Evolutionary conservation across 2,329 filamentous ascomycete genomes (phyloP).

Genomic region (Neophaeococcomyces mojaviensis): DNA sequence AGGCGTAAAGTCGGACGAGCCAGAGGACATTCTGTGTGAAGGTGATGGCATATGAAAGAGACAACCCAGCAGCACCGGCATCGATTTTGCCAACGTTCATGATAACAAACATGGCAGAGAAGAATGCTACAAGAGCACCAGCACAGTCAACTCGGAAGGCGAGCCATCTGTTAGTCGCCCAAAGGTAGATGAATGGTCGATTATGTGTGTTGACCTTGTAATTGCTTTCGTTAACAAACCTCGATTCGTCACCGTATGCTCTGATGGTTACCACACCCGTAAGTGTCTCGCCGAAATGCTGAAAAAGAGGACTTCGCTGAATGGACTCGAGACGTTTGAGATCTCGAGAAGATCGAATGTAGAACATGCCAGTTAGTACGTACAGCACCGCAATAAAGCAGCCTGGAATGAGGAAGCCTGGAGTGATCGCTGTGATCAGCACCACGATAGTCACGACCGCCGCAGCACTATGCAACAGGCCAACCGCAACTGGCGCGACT

Average conservation of each 20-base stretch:
- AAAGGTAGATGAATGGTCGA: slow-evolving; percentile 90
- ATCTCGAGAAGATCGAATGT: slow-evolving; percentile 86
- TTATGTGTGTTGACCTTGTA: slow-evolving; percentile 81
- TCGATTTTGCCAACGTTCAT: slow-evolving; percentile 75
- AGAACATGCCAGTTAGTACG: slow-evolving; percentile 74
- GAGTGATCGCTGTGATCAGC: slow-evolving; percentile 81
- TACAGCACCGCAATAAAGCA: slow-evolving; percentile 79
- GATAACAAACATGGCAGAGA: slow-evolving; percentile 85
- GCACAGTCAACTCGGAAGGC: slow-evolving; percentile 84
- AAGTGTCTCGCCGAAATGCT: slow-evolving; percentile 94
- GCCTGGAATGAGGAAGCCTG: slow-evolving; percentile 79
- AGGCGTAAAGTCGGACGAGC: slow-evolving; percentile 87
- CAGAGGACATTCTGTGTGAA: slow-evolving; percentile 96
- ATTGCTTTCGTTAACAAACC: slow-evolving; percentile 90
- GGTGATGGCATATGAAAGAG: slow-evolving; percentile 88
- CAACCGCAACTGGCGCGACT: slow-evolving; percentile 83
- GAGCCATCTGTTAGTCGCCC: slow-evolving; percentile 95
- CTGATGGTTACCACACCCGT: slow-evolving; percentile 94
- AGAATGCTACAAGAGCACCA: slow-evolving; percentile 87
- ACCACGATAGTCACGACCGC: slow-evolving; percentile 76
- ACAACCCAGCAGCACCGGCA: slow-evolving; percentile 84
- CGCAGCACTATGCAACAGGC: slow-evolving; percentile 58
- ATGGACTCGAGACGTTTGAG: slow-evolving; percentile 92
- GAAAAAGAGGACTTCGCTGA: slow-evolving; percentile 88
- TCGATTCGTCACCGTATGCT: slow-evolving; percentile 86